These are phyloP conservation scores for Cladorrhinum sp. DNA, from an alignment of 2,329 filamentous ascomycete genomes.

Conservation along the genomic window DNA sequence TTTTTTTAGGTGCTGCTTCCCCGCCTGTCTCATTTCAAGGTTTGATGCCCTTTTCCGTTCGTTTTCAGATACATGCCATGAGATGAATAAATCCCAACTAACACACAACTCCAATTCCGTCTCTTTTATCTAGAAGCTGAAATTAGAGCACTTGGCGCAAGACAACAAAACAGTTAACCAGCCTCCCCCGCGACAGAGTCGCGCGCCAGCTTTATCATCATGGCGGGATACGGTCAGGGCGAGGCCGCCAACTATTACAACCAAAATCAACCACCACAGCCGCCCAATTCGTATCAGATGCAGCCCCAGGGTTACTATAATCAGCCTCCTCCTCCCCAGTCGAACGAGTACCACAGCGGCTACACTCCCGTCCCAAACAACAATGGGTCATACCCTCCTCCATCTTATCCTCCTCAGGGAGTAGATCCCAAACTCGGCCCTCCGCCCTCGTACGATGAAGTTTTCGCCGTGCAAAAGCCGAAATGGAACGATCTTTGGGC, in stretches of 20 bases:
- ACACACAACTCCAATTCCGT: not conserved
- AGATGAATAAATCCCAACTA: not conserved
- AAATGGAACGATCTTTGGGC: conserved; percentile 93
- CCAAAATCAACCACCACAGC: conserved; percentile 16
- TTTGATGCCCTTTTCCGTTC: not conserved
- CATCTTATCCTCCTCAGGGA: conserved; percentile 19
- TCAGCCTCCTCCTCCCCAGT: conserved; percentile 4
- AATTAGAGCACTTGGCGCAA: not conserved
- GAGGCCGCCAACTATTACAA: conserved; percentile 23
- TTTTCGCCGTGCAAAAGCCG: conserved; percentile 77
- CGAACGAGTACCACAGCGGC: conserved; percentile 10
- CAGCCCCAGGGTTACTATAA: conserved; percentile 20
- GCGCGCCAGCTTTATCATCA: not conserved
- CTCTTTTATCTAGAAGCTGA: too few relatives aligned
- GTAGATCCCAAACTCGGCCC: conserved; percentile 30
- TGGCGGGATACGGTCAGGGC: conserved; percentile 20
- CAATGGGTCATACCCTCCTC: conserved; percentile 19
- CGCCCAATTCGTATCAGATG: conserved; percentile 23
- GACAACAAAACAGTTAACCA: not conserved
- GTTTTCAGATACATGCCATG: too few relatives aligned
- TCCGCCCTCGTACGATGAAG: conserved; percentile 67
- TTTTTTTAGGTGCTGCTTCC: not conserved
- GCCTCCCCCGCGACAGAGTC: not conserved
- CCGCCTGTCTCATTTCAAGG: not conserved
- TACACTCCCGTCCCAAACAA: conserved; percentile 4